Conservation (phyloP, 768 basidiomycete species). For the Austroboletus festivus region DNA sequence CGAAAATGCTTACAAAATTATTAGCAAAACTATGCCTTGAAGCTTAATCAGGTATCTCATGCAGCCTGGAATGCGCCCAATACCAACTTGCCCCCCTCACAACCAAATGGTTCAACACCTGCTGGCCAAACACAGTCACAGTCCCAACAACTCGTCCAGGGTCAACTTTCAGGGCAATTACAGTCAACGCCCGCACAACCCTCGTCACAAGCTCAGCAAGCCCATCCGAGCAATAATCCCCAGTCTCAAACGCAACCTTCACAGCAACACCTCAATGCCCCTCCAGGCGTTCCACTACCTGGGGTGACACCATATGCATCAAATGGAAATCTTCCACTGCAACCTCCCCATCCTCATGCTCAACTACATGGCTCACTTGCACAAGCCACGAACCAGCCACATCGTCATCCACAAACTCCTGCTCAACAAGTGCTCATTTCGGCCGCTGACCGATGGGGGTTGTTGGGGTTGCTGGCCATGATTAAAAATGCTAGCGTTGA, state of each 20-base stretch:
- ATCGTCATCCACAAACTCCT: conserved; percentile 76
- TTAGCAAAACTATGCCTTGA: conserved; percentile 59
- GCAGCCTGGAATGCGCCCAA: conserved; percentile 65
- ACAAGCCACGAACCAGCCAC: conserved; percentile 33
- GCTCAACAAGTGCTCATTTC: conserved; percentile 90
- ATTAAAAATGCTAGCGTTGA: conserved; percentile 78
- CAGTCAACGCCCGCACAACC: conserved; percentile 22
- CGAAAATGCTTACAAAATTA: conserved; percentile 7
- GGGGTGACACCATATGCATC: conserved; percentile 33
- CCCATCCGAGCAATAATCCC: conserved; percentile 33
- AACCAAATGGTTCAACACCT: conserved; percentile 27
- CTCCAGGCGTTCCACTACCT: conserved; percentile 46
- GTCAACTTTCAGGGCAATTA: conserved; percentile 20
- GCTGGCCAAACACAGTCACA: conserved; percentile 19
- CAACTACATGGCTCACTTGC: conserved; percentile 31
- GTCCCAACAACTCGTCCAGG: conserved; percentile 22
- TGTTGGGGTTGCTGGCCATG: conserved; percentile 80
- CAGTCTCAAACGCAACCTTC: conserved; percentile 32
- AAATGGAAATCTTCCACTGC: conserved; percentile 37
- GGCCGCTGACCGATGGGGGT: conserved; percentile 94
- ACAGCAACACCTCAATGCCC: conserved; percentile 51
- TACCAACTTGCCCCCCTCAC: conserved; percentile 39
- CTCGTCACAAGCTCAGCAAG: conserved; percentile 28
- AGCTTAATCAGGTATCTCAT: conserved; percentile 59
- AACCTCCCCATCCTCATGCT: conserved; percentile 33